Percentiles rank a stretch among this genome's conserved stretches.
phyloP scores from a whole-genome alignment of 345 rosid species.

The Melaleuca quinquenervia region DNA sequence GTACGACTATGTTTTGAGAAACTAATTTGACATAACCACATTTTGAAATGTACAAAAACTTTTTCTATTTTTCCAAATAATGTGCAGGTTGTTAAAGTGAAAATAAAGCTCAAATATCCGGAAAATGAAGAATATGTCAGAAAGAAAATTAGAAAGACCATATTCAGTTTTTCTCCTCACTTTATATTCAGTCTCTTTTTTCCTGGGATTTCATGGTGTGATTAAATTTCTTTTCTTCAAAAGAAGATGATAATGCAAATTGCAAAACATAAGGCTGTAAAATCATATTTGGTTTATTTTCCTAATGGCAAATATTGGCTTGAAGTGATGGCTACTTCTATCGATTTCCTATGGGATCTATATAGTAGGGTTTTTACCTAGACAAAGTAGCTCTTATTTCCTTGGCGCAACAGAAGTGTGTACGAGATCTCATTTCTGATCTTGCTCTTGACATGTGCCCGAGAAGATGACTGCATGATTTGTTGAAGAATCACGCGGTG shows the following conservation, averaged over 20 bases:
- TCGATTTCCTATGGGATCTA: not conserved
- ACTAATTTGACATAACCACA: not conserved
- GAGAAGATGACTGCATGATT: no score
- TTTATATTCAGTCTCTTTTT: no score
- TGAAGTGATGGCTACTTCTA: not conserved
- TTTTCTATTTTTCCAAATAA: not conserved
- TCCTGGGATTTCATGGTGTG: no score
- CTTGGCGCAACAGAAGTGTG: not conserved
- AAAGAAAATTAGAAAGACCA: not conserved
- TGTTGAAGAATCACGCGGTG: no score
- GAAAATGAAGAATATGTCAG: not conserved
- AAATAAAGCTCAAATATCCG: not conserved
- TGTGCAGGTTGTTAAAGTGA: not conserved
- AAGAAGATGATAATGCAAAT: no score
- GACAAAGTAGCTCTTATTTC: not conserved
- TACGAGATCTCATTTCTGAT: not conserved
- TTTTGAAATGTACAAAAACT: not conserved
- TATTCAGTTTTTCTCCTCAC: not conserved
- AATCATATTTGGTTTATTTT: no score
- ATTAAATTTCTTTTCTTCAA: no score
- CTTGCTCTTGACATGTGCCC: not conserved
- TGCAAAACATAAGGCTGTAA: no score
- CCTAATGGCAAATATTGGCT: no score
- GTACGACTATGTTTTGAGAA: not conserved
- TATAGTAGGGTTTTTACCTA: not conserved